Base-by-base conservation (phyloP, 345 rosid genomes). In the Gossypium herbaceum region DNA sequence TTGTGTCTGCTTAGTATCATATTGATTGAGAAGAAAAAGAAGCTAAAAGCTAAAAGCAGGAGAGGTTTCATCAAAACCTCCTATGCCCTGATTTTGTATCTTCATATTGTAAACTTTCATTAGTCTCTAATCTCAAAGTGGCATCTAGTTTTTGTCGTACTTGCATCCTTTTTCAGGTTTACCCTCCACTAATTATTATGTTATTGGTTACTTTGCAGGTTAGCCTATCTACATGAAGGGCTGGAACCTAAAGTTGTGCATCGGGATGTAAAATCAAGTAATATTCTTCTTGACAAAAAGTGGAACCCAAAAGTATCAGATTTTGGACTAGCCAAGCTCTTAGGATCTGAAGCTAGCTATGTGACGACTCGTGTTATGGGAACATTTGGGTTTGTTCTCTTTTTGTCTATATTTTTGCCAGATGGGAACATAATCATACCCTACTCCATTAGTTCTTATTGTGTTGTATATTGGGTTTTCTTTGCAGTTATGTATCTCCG, bases 311-410 rank as follows among this genome's bases (percentile, higher is more conserved):
- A 90, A 81, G 91, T 91, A 63, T 94, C 97, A 22, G 98, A 94
- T 82, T 94, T 94, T 47, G 98, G 98, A 79, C 83, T 94, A 65
- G 98, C 98, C 68, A 94, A 94, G 81, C 85, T 94, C 41, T 78
- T 94, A 76, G 97, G 94, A 67, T 85, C 98, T 22, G 98, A 91
- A 81, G 81, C 92, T n/a, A 91, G 86, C 86, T 87, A 90, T 75
- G 98, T 94, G 75, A 94, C 98, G 19, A 94, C 98, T 4, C 97
- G 98, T 62, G 98, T 94, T 12, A 94, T 94, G 98, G 98, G 98
- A 68, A 94, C 98, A 76, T 94, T 91, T 29, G 98, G 98, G 97
- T 90, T 73, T 19, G 85, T 80, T 76, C 80, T 16, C 5, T 16
- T 59, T 20, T 34, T 34, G 41, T 34, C 41, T 17, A 44, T 44